phyloP scores from a whole-genome alignment of 1,139 yeast species.

The Lodderomyces orthopsilosis region DNA sequence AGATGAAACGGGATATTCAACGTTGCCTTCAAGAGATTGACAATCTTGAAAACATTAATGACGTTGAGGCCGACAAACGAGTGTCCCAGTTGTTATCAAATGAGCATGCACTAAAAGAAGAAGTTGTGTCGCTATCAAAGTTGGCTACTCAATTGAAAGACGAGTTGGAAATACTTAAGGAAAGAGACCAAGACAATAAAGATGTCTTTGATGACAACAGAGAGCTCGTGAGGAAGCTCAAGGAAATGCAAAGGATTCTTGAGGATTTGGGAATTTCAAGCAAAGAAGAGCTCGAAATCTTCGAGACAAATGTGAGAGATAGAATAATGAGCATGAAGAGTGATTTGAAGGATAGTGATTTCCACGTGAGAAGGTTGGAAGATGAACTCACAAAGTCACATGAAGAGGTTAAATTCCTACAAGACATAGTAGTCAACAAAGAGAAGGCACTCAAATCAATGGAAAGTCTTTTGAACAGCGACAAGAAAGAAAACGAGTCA shows the following conservation, averaged over 20 bases:
- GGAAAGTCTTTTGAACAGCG: not conserved
- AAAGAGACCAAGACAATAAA: conserved; percentile 5
- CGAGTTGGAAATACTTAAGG: conserved; percentile 2
- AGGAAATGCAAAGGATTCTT: conserved; percentile 3
- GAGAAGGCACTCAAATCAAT: not conserved
- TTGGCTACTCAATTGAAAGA: conserved; percentile 7
- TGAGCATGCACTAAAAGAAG: conserved; percentile 5
- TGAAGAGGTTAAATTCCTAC: not conserved
- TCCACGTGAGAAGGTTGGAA: not conserved
- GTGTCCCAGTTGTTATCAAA: not conserved
- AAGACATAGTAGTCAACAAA: not conserved
- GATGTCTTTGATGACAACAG: conserved; percentile 3
- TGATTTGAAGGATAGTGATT: not conserved
- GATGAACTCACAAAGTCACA: not conserved
- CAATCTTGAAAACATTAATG: conserved; percentile 4
- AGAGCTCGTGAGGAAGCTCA: conserved; percentile 3
- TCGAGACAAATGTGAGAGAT: conserved; percentile 1
- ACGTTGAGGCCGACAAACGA: conserved; percentile 3
- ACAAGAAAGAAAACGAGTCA: not conserved
- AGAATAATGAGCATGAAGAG: not conserved
- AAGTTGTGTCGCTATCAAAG: conserved; percentile 2
- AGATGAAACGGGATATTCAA: conserved; percentile 1
- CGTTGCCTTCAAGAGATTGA: conserved; percentile 4
- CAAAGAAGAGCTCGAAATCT: conserved; percentile 1
- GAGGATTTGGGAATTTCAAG: conserved; percentile 3